Base-by-base conservation (phyloP, 495 filamentous ascomycete species). In the Trichodelitschia bisporula region DNA sequence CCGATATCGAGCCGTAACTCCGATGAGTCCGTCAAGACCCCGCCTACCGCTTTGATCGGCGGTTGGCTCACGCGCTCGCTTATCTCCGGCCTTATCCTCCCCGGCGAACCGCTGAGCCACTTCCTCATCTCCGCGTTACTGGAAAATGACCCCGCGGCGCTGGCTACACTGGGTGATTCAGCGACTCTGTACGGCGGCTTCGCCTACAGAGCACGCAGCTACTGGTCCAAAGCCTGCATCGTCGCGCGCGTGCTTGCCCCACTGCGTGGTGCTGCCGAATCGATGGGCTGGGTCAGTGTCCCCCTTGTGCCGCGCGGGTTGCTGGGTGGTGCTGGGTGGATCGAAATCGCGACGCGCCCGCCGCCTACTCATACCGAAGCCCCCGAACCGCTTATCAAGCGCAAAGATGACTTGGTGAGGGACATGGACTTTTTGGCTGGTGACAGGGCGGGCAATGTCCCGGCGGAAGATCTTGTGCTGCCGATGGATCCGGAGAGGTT, bases 41-140 rank as follows among this genome's bases (percentile, higher is more conserved):
- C n/a, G n/a, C n/a, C n/a, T n/a, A n/a, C n/a, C n/a, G n/a, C n/a
- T n/a, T n/a, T n/a, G n/a, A 41, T 49, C 18, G 46, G 58, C 3
- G 78, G 78, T n/a, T 90, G 78, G 79, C 61, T 86, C 12, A 76
- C 72, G 12, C 68, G 74, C 35, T 73, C 66, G 18, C 86, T 74
- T 50, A 53, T 84, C 10, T 75, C 73, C 3, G 79, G 77, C 4
- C 55, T 90, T 15, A 64, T 86, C 23, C 49, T 86, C 17, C 78
- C 79, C 0, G 79, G 79, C 1, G 73, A 80, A 45, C 48, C 56
- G 0, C 56, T 80, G 24, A 61, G 60, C 18, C 75, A 86, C 40
- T 64, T 86, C 29, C 55, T 90, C 19, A 83, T 90, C 46, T 66
- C 69, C 1, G 72, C 76, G 0, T 35, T 86, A 14, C 43, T 90